phyloP scores from a whole-genome alignment of 2,329 filamentous ascomycete species.

The Cladosporium velox region DNA sequence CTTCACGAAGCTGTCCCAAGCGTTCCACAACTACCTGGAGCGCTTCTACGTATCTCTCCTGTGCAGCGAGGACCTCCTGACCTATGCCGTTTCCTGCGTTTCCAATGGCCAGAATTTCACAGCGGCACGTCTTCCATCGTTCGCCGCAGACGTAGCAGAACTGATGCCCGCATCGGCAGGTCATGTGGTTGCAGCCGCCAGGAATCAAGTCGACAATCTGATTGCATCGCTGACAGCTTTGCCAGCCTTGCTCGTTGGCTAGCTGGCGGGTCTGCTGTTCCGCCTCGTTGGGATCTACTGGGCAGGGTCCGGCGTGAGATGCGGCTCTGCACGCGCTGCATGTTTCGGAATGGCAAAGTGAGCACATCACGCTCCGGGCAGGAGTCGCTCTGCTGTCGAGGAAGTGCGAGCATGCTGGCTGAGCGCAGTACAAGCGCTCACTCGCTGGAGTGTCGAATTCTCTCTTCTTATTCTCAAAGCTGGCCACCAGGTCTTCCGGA shows the following conservation, averaged over 20 bases:
- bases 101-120: not conserved
- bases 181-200: not conserved
- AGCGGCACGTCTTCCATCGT: not conserved
- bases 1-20: not conserved
- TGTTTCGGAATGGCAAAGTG: not conserved
- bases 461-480: not conserved
- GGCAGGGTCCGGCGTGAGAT: not conserved
- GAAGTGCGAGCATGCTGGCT: not conserved
- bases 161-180: not conserved
- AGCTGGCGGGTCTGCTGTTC: not conserved
- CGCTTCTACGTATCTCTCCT: not conserved
- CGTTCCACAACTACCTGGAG: not conserved
- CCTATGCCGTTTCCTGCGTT: not conserved
- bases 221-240: not conserved
- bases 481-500: not conserved
- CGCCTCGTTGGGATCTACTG: not conserved
- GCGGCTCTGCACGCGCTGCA: not conserved
- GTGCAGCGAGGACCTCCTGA: not conserved
- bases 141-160: not conserved
- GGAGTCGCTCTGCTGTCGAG: not conserved
- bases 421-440: not conserved
- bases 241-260: not conserved
- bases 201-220: not conserved
- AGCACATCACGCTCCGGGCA: not conserved
- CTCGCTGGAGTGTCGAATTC: not conserved